These are phyloP conservation scores for Carnegiea gigantea DNA, from an alignment of 179 eudicot species.

Conservation along the genomic window DNA sequence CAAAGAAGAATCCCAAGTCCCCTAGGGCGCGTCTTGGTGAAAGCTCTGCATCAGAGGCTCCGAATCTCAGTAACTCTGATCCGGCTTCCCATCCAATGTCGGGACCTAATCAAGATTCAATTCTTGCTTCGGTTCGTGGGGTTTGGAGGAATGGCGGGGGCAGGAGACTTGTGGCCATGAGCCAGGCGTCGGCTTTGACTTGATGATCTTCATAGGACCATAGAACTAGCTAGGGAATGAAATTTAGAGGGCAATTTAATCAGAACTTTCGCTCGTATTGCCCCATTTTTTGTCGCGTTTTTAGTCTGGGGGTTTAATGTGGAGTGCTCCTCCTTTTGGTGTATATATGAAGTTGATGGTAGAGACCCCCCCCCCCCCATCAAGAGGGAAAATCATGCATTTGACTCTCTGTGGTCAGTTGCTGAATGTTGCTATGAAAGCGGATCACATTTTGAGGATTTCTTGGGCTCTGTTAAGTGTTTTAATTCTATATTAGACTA, in stretches of 20 bases:
- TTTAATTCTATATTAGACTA: no score
- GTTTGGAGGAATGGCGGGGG: conserved; percentile 40
- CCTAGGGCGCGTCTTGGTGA: conserved; percentile 66
- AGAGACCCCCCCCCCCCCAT: background rate
- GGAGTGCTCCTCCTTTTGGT: background rate
- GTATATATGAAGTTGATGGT: background rate
- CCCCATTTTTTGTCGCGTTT: background rate
- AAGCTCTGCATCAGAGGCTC: conserved; percentile 44
- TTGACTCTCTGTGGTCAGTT: background rate
- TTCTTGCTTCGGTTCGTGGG: conserved; percentile 38
- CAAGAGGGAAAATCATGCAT: background rate
- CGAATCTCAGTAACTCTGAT: conserved; percentile 35
- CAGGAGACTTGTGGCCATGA: conserved; percentile 29
- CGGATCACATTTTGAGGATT: background rate
- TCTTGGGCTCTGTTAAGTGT: background rate
- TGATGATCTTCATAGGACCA: conserved; percentile 10
- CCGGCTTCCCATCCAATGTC: conserved; percentile 32
- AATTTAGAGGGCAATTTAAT: background rate
- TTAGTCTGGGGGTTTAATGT: background rate
- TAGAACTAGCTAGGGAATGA: background rate
- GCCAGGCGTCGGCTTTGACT: conserved; percentile 21
- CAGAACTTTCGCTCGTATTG: background rate
- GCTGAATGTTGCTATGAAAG: background rate
- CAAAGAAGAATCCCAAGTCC: conserved; percentile 63
- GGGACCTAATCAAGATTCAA: conserved; percentile 28